Base-by-base conservation (phyloP, 352 stramenopile genomes). In the Phytophthora quininea region DNA sequence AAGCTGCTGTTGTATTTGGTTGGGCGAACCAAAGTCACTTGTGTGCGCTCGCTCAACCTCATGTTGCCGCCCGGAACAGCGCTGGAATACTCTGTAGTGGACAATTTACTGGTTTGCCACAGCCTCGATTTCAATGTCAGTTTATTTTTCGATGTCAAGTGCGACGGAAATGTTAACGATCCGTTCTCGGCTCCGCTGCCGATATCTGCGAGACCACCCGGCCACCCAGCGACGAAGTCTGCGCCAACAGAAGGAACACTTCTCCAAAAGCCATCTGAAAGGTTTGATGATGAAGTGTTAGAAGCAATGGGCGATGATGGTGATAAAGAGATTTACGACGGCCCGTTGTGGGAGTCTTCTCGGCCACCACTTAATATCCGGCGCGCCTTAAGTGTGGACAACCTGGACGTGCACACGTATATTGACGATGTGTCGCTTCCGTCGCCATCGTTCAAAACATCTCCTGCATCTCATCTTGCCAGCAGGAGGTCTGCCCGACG, bases 61-160 rank as follows among this genome's bases (percentile, higher is more conserved):
- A 77, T 90, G 78, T 61, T 96, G 31, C 83, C 86, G 0, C 72
- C 78, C 0, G 77, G 77, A 14, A 88, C 83, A 6, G 68, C 72
- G 27, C 49, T 92, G 29, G 74, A 88, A 58, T 91, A 82, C 62
- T 96, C 88, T 4, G 84, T 93, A 5, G 82, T 96, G 37, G 88
- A 96, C 71, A 91, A 96, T 50, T 46, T 96, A 49, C 79, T 96
- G 4, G 84, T 92, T 4, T 93, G 82, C 62, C 88, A 96, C 64
- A 92, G 86, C 58, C 56, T 92, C 45, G 82, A 91, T 58, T 94
- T 92, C 58, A 89, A 85, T 38, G 88, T 94, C 40, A 87, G 79
- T 14, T 57, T 92, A 5, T 89, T 96, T 71, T 96, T 91, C 61
- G 88, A 96, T 56, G 77, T 93, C 29, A 86, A 78, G 62, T 90